Base-by-base conservation (phyloP, 495 filamentous ascomycete genomes). In the Tuber calosporum region DNA sequence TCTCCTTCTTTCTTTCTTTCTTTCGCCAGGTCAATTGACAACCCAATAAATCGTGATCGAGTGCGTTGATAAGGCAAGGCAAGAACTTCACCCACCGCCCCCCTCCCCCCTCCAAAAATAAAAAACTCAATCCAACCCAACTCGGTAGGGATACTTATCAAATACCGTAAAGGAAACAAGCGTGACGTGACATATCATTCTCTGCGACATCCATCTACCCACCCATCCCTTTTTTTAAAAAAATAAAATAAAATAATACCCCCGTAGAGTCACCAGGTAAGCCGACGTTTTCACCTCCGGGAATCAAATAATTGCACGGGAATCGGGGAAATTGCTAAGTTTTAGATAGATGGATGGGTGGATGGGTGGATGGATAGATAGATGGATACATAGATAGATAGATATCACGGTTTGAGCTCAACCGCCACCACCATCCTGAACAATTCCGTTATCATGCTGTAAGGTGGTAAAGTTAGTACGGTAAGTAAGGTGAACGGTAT, bases 11-110 rank as follows among this genome's bases (percentile, higher is more conserved):
- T 30, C 48, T 13, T n/a, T 58, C 8, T 40, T n/a, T 58, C 22
- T 8, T n/a, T 58, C n/a, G 11, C n/a, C n/a, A 58, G 48, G 48
- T 58, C 48, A 58, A 58, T 58, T 58, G 48, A 26, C 45, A 53
- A 53, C 45, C 48, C n/a, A 58, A 58, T 58, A 58, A 58, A 58
- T 58, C 48, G 48, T 58, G 48, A 58, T 58, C 48, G 48, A 58
- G 48, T 58, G 48, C 48, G 48, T 58, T 58, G 48, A 58, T 58
- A 58, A 58, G 48, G n/a, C n/a, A 15, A 30, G 48, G 48, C 48
- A 6, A 30, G 48, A 58, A n/a, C 30, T 40, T 11, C 39, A 22
- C 7, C n/a, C 48, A 9, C n/a, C n/a, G n/a, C n/a, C n/a, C n/a
- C n/a, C n/a, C n/a, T n/a, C n/a, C n/a, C n/a, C n/a, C n/a, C n/a